Conservation (phyloP, 176 grass and related monocot genomes). For the maize (Zea mays) region Zm-B73-REFERENCE-NAM-5.0 NC_050105.1:141320001-141320500, state of each 20-base stretch:
- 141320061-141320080: conserved; percentile 27
- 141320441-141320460: conserved; percentile 19
- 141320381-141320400: conserved; percentile 40
- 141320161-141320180: conserved; percentile 35
- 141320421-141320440: neutral
- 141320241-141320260: conserved; percentile 42
- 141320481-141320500: conserved; percentile 11
- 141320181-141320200: conserved; percentile 24
- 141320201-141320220: neutral
- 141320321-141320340: conserved; percentile 70
- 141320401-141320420: conserved; percentile 12
- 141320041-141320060: conserved; percentile 1
- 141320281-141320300: conserved; percentile 74
- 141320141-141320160: conserved; percentile 5
- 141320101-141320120: conserved; percentile 26
- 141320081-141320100: conserved; percentile 19
- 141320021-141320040: conserved; percentile 36
- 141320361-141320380: conserved; percentile 58
- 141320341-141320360: conserved; percentile 59
- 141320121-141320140: conserved; percentile 30
- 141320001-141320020: conserved; percentile 38
- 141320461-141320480: conserved; percentile 17
- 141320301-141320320: conserved; percentile 87
- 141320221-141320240: neutral
- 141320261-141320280: conserved; percentile 40